Evolutionary conservation across 179 eudicot species (phyloP), one percentile per base, ranked within the genome.

Genomic region (Patellifolia procumbens): DNA sequence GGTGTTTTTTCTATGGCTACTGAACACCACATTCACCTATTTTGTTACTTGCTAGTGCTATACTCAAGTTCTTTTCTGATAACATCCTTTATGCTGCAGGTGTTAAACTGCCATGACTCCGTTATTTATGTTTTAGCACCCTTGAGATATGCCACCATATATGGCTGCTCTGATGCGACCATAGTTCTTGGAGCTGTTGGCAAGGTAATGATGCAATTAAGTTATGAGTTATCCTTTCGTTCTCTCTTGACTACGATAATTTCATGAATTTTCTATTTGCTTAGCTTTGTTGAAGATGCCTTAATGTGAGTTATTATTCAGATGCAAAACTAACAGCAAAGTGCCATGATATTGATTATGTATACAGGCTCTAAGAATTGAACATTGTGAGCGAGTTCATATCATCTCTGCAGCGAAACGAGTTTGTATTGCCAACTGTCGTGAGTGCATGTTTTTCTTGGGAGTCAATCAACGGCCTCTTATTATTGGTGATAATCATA

Each of bases 311-410:
- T 68, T 68, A 29, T 68, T 63, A 78, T 32, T 61, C 58, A 55
- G 29, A 72, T 46, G 56, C 20, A 13, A 77, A 82, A 31, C 79
- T 78, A 28, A 82, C 74, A 31, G 32, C 8, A n/a, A 39, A 67
- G 20, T 42, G 29, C 56, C 28, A 8, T 72, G 49, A 32, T 29
- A 15, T 62, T 81, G 63, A 29, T 74, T 42, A 51, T 75, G 29
- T 65, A 35, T 13, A 39, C 82, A 94, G 98, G 96, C 97, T 79
- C 80, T 94, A 82, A 87, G 98, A 84, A 88, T 95, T 58, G 98
- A 95, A 79, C 99, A 95, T 71, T 95, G 99, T 80, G 99, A 95
- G 78, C 92, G 99, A 71, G 98, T 95, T 80, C 99, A 95, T 72
- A 86, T 95, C 83, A 88, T 95, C 73, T 81, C 87, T 73, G 97